Base-by-base conservation (phyloP, 2,329 filamentous ascomycete species). In the Pyrenophora seminiperda region DNA sequence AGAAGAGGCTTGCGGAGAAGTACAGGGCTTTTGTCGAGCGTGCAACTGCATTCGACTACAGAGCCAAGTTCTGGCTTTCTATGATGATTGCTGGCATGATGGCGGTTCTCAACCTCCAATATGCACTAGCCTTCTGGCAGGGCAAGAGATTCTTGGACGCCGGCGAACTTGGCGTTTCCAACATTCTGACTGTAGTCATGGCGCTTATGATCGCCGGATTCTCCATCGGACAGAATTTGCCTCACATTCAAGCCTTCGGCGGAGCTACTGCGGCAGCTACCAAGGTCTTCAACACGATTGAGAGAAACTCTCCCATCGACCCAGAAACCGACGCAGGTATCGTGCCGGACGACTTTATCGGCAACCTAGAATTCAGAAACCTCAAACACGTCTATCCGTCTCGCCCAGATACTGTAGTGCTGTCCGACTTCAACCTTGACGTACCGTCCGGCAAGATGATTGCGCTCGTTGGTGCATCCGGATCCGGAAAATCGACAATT, bases 381-480 rank as follows among this genome's bases (percentile, higher is more conserved):
- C 81, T 97, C 68, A 94, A 90, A 72, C 92, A 96, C 73, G 93
- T 97, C 62, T 97, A 99, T 65, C 94, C 94, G 3, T 96, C 91
- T 5, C 84, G 94, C 10, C 90, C 92, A 0, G 92, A 97, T 64
- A 91, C 96, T 3, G 83, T 86, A 1, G 89, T 97, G 31, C 93
- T 97, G 86, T 79, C 94, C 33, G 85, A 87, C 57, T 89, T 97
- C 48, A 89, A 79, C 48, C 82, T 99, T 1, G 73, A 81, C 1
- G 87, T 97, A 30, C 91, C 91, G 1, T 89, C 92, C 3, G 92
- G 93, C 15, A 96, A 96, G 76, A 91, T 89, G 14, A 96, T 93
- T 2, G 94, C 94, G 1, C 78, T 99, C 6, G 94, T 99, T 5
- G 94, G 94, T 50, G 90, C 93, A 0, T 97, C 93, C 9, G 94